Conservation (phyloP, 768 basidiomycete genomes). For the Leucocoprinus sp. region DNA sequence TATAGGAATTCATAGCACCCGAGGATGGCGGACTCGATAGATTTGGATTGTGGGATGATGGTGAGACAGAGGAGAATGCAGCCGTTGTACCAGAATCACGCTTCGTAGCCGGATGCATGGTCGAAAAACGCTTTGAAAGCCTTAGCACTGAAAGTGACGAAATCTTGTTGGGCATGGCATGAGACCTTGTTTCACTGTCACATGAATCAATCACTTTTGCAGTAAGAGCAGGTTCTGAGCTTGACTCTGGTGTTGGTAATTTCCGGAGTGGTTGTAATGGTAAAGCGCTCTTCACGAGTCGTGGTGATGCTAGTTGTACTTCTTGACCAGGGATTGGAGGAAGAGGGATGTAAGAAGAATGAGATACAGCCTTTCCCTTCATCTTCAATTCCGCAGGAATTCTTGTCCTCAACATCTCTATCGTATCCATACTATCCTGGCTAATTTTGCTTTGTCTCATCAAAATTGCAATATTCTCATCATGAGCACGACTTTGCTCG, state of each 20-base stretch:
- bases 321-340: constrained; percentile 1
- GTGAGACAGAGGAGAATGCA: background rate
- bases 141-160: constrained; percentile 9
- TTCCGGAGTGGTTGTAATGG: background rate
- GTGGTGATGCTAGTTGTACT: background rate
- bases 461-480: constrained; percentile 11
- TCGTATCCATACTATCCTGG: constrained; percentile 14
- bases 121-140: constrained; percentile 8
- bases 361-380: background rate
- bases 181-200: constrained; percentile 4
- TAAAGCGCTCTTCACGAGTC: background rate
- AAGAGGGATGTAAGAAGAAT: background rate
- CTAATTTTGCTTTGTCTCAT: constrained; percentile 13
- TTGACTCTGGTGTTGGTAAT: background rate
- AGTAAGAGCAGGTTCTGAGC: background rate
- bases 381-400: constrained; percentile 12
- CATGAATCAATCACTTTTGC: constrained; percentile 1
- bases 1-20: constrained; percentile 10
- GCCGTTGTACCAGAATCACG: background rate
- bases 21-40: background rate
- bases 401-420: constrained; percentile 14
- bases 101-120: background rate
- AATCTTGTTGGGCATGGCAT: background rate
- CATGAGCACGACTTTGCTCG: background rate
- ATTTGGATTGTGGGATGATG: background rate